Base-by-base conservation (phyloP, 78 protist genomes). In the Dictyostelium citrinum region DNA sequence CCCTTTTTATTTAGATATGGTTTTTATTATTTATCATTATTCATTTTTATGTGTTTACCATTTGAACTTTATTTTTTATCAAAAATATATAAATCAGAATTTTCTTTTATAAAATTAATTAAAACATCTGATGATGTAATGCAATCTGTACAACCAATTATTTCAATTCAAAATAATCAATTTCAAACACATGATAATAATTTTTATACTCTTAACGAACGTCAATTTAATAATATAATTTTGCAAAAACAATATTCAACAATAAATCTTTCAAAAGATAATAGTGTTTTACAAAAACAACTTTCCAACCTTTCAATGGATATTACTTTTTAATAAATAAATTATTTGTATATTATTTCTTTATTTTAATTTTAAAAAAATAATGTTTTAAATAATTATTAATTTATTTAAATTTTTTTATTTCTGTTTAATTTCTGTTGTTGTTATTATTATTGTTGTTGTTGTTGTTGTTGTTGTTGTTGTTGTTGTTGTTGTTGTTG, bases 1-100 rank as follows among this genome's bases (percentile, higher is more conserved):
- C 80, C 80, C 39, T 39, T 39, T 22, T 24, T 74, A 74, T 74
- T 74, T 31, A n/a, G 31, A n/a, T 39, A 74, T 31, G 80, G 80
- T 3, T 74, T 37, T 31, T 74, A 74, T 41, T 11, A 16, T 20
- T 39, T 74, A n/a, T 39, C 60, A 17, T 74, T 39, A 22, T 31
- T 39, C 11, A 2, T 74, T 16, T 20, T 74, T 16, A 33, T 74
- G 55, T 74, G 5, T 39, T 74, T 39, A 33, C 80, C 80, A n/a
- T 74, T 22, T 39, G 80, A 74, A 74, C 29, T 74, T n/a, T 74
- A 74, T 24, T 74, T 74, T 74, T 5, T 4, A 7, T 74, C 80
- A 41, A 74, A 74, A n/a, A 22, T 39, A 14, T 39, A 39, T 74
- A 33, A 39, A 74, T 74, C 80, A 17, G 45, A 74, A 41, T 74